These are phyloP conservation scores for Starmerella scarabaei DNA, from an alignment of 805 yeast species.

Conservation along the genomic window DNA sequence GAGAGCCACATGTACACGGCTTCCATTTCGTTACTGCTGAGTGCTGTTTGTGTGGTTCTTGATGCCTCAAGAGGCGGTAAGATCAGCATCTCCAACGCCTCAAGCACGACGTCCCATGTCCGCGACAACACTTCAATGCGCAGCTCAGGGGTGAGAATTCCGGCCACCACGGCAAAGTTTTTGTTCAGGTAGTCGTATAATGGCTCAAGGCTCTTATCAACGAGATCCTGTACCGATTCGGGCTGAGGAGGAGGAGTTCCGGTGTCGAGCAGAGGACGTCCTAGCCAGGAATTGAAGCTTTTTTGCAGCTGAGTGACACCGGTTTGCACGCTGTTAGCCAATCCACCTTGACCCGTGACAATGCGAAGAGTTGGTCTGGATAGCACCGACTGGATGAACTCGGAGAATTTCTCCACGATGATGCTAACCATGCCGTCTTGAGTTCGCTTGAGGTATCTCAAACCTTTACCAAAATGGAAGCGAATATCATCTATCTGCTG, in stretches of 20 bases:
- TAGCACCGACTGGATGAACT: constrained; percentile 43
- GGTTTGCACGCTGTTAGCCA: constrained; percentile 14
- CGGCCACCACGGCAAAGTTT: constrained; percentile 52
- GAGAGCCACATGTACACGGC: constrained; percentile 60
- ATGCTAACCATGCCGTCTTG: constrained; percentile 54
- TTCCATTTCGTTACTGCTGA: constrained; percentile 50
- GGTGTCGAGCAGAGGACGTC: constrained; percentile 8
- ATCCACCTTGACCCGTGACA: constrained; percentile 28
- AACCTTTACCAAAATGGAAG: constrained; percentile 66
- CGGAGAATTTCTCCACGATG: constrained; percentile 61
- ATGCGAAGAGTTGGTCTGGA: constrained; percentile 44
- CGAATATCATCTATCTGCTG: constrained; percentile 68
- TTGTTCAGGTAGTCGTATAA: constrained; percentile 60
- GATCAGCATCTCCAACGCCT: constrained; percentile 54
- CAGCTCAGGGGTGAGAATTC: constrained; percentile 41
- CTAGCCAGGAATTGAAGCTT: constrained; percentile 25
- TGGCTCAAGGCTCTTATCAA: constrained; percentile 57
- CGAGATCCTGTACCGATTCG: constrained; percentile 23
- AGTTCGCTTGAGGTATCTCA: constrained; percentile 48
- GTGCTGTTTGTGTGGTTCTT: constrained; percentile 28
- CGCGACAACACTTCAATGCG: constrained; percentile 55
- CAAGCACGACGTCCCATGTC: constrained; percentile 66
- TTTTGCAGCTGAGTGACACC: constrained; percentile 22
- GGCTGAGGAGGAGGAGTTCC: neutral
- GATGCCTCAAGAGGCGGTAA: constrained; percentile 49